A percentile compares a stretch with the other conserved stretches of the same genome.
Evolutionary conservation across 2,329 filamentous ascomycete genomes (phyloP).

Genomic region (Fusarium subglutinans): DNA sequence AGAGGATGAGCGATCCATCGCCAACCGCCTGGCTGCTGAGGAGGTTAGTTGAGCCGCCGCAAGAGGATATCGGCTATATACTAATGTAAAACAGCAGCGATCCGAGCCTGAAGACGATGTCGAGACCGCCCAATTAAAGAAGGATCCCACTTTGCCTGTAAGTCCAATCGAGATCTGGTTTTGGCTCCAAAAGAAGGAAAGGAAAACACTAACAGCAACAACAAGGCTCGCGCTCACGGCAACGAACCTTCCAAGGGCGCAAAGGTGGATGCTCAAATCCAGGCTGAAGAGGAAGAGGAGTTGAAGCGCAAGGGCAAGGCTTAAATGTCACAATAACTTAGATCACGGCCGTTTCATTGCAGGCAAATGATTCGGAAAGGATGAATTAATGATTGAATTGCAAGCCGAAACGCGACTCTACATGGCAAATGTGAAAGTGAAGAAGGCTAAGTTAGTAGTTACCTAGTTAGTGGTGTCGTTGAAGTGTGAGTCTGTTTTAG

Average conservation of each 20-base stretch:
- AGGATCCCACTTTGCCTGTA: conserved; percentile 70
- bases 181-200: background rate
- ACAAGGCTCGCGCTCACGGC: conserved; percentile 71
- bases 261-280: conserved; percentile 74
- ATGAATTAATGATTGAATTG: conserved; percentile 28
- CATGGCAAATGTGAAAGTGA: background rate
- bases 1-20: conserved; percentile 78
- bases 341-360: conserved; percentile 5
- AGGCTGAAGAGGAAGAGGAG: conserved; percentile 73
- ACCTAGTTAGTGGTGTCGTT: too few species aligned
- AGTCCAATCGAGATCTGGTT: conserved; percentile 33
- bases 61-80: background rate
- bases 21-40: conserved; percentile 75
- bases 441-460: too few species aligned
- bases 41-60: conserved; percentile 53
- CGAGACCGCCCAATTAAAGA: conserved; percentile 56
- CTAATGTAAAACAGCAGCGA: conserved; percentile 35
- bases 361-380: conserved; percentile 2
- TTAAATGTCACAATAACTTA: conserved; percentile 24
- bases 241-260: conserved; percentile 79
- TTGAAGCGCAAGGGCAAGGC: conserved; percentile 66
- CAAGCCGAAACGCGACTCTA: background rate
- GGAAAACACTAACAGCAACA: background rate
- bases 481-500: background rate
- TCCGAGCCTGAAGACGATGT: conserved; percentile 57